Evolutionary conservation across 352 stramenopile genomes (phyloP).

Genomic region (Aphanomyces cochlioides): DNA sequence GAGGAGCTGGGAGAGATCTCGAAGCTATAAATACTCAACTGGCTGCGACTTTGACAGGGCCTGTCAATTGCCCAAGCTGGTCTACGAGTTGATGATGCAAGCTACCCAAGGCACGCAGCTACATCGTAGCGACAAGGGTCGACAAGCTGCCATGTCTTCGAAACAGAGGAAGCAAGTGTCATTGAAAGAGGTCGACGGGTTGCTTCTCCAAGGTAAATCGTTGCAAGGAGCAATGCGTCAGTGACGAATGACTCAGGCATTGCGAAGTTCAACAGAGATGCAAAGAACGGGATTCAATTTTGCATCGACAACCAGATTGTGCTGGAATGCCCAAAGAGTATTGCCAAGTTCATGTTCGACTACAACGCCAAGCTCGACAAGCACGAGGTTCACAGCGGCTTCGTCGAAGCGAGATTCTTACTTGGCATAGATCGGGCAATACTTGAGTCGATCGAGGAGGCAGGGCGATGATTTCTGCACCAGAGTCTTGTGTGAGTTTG

Average conservation of each 20-base stretch:
- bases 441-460: background rate
- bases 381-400: background rate
- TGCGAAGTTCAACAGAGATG: constrained; percentile 13
- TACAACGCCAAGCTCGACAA: constrained; percentile 18
- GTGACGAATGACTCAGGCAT: background rate
- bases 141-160: background rate
- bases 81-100: too few relatives aligned
- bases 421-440: background rate
- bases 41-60: too few relatives aligned
- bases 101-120: too few relatives aligned
- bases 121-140: too few relatives aligned
- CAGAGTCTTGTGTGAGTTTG: background rate
- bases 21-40: background rate
- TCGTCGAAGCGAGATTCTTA: too few relatives aligned
- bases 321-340: background rate
- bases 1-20: background rate
- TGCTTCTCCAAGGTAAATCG: background rate
- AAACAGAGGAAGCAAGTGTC: background rate
- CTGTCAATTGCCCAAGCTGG: too few relatives aligned
- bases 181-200: background rate
- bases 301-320: constrained; percentile 5
- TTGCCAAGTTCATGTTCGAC: background rate
- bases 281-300: background rate
- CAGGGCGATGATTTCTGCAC: background rate
- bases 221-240: too few relatives aligned